A percentile compares a stretch with the other conserved stretches of the same genome.
Evolutionary conservation across 2,329 filamentous ascomycete species (phyloP).

Genomic region (Phyllosticta citribraziliensis): DNA sequence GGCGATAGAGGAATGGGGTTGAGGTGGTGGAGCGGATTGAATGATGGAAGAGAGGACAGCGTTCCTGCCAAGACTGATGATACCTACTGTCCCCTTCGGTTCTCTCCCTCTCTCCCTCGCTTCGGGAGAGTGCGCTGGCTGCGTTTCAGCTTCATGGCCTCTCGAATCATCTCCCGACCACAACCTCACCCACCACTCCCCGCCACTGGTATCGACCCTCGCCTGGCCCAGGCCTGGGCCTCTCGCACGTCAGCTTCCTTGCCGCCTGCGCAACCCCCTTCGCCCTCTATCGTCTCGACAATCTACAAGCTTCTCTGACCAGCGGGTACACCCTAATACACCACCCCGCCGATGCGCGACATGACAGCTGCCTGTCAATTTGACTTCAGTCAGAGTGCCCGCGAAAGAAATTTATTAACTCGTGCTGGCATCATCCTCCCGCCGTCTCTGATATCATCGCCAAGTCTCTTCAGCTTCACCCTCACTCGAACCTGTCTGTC

Average conservation of each 20-base stretch:
- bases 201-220: too few relatives aligned
- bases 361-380: not conserved
- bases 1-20: not conserved
- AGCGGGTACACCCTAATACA: not conserved
- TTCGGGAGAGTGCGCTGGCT: not conserved
- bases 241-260: not conserved
- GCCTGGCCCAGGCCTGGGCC: not conserved
- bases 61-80: not conserved
- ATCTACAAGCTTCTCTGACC: not conserved
- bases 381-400: not conserved
- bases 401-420: not conserved
- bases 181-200: not conserved
- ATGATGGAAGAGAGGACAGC: too few relatives aligned
- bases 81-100: too few relatives aligned
- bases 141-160: not conserved
- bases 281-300: too few relatives aligned
- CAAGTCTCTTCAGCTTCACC: not conserved
- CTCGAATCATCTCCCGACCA: not conserved
- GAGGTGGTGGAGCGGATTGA: not conserved
- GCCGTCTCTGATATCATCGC: not conserved
- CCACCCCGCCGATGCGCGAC: not conserved
- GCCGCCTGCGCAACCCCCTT: not conserved
- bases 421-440: not conserved
- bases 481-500: not conserved
- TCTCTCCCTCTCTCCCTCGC: not conserved